These are phyloP conservation scores for Thamnidium elegans DNA, from an alignment of 192 early-diverging fungal genomes.

Conservation along the genomic window DNA sequence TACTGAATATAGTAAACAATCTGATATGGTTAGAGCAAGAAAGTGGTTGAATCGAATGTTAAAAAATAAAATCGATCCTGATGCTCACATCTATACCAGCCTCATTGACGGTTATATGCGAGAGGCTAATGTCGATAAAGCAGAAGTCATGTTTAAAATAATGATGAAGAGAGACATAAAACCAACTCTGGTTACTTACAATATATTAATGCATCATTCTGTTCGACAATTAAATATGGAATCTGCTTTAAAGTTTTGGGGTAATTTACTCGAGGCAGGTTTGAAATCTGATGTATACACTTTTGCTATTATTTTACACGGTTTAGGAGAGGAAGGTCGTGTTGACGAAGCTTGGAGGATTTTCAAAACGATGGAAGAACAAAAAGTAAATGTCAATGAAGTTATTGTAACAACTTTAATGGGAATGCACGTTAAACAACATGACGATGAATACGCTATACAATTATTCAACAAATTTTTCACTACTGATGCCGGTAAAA, in stretches of 20 bases:
- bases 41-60: slow-evolving; percentile 34
- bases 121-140: slow-evolving; percentile 20
- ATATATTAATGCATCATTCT: slow-evolving; percentile 40
- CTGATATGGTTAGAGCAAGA: slow-evolving; percentile 26
- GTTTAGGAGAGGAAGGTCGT: slow-evolving; percentile 12
- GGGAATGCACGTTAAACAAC: slow-evolving; percentile 29
- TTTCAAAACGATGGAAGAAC: slow-evolving; percentile 28
- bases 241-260: slow-evolving; percentile 32
- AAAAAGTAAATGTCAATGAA: slow-evolving; percentile 12
- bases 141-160: slow-evolving; percentile 30
- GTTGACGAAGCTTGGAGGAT: slow-evolving; percentile 40
- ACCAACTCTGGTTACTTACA: slow-evolving; percentile 41
- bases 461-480: slow-evolving; percentile 33
- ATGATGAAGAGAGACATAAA: slow-evolving; percentile 35
- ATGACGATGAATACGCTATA: slow-evolving; percentile 29
- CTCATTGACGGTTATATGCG: slow-evolving; percentile 41
- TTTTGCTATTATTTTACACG: slow-evolving; percentile 39
- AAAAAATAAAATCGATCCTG: slow-evolving; percentile 12
- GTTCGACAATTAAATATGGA: slow-evolving; percentile 34
- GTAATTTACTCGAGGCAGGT: slow-evolving; percentile 26
- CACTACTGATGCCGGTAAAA: neutral
- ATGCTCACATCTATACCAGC: slow-evolving; percentile 32
- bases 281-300: slow-evolving; percentile 40
- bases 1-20: slow-evolving; percentile 15
- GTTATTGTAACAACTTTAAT: slow-evolving; percentile 33